Percentiles rank a stretch among this genome's conserved stretches.
These are phyloP conservation scores for Gilbertella persicaria DNA, from an alignment of 371 early-diverging fungal species.

Conservation along the genomic window DNA sequence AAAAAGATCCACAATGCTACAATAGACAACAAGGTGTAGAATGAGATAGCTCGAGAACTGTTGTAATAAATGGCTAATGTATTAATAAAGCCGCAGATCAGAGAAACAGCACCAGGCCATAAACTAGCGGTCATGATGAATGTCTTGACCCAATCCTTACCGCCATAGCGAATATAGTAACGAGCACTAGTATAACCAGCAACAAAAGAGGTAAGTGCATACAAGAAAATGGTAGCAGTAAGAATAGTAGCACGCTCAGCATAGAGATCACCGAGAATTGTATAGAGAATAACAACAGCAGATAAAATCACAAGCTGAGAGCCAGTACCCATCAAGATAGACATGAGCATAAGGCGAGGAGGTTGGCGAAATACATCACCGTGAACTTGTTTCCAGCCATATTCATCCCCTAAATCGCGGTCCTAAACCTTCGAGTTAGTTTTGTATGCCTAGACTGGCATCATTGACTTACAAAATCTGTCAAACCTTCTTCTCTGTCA, in stretches of 20 bases:
- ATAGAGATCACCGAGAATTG: conserved; percentile 74
- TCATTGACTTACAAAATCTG: conserved; percentile 63
- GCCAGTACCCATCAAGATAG: conserved; percentile 76
- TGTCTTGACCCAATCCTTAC: conserved; percentile 72
- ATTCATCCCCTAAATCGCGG: conserved; percentile 83
- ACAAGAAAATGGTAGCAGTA: conserved; percentile 78
- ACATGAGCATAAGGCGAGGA: conserved; percentile 64
- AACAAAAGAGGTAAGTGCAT: conserved; percentile 74
- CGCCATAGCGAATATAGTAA: conserved; percentile 74
- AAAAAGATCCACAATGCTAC: conserved; percentile 76
- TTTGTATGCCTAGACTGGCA: neutral
- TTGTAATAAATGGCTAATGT: conserved; percentile 74
- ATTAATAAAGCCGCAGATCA: conserved; percentile 68
- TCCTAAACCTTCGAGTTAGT: conserved; percentile 66
- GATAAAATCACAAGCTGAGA: conserved; percentile 67
- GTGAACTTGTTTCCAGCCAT: conserved; percentile 91
- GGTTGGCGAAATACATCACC: conserved; percentile 89
- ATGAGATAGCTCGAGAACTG: conserved; percentile 81
- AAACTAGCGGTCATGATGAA: conserved; percentile 72
- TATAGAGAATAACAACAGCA: conserved; percentile 68
- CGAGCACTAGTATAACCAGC: conserved; percentile 73
- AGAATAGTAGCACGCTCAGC: conserved; percentile 79
- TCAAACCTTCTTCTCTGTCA: conserved; percentile 72
- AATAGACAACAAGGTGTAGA: conserved; percentile 71
- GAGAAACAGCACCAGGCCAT: conserved; percentile 68